A percentile compares a stretch with the other conserved stretches of the same genome.
phyloP scores from a whole-genome alignment of 305 asterid species.

The Solanum hybrid region DNA sequence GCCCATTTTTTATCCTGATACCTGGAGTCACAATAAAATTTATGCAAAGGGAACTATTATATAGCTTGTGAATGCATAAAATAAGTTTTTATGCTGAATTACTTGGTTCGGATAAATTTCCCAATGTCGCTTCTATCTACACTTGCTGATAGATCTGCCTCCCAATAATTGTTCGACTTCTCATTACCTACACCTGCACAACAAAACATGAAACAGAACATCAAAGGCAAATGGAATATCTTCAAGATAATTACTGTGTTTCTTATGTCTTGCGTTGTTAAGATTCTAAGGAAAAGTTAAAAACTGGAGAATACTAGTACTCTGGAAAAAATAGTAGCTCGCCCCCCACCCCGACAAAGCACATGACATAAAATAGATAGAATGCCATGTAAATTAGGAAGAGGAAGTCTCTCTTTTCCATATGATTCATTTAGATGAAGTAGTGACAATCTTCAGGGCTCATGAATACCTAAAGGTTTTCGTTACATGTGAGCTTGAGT shows the following conservation, averaged over 20 bases:
- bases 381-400: background rate
- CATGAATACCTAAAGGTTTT: background rate
- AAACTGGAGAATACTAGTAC: background rate
- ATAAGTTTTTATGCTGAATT: slow-evolving; percentile 8
- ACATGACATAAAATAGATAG: background rate
- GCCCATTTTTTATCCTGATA: slow-evolving; percentile 69
- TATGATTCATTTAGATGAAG: background rate
- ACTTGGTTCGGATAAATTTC: slow-evolving; percentile 61
- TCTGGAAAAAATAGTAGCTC: background rate
- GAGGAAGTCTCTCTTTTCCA: background rate
- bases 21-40: slow-evolving; percentile 20
- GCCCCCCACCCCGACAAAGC: background rate
- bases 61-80: background rate
- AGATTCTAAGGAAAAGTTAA: background rate
- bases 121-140: slow-evolving; percentile 50
- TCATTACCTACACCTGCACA: slow-evolving; percentile 62
- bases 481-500: background rate
- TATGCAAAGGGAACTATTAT: slow-evolving; percentile 2
- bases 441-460: background rate
- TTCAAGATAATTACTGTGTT: background rate
- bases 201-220: background rate
- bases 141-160: slow-evolving; percentile 48
- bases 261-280: background rate
- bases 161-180: slow-evolving; percentile 72
- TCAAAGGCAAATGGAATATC: background rate